These are phyloP conservation scores for Vicia faba DNA, from an alignment of 306 rosid species.

Conservation along the genomic window DNA sequence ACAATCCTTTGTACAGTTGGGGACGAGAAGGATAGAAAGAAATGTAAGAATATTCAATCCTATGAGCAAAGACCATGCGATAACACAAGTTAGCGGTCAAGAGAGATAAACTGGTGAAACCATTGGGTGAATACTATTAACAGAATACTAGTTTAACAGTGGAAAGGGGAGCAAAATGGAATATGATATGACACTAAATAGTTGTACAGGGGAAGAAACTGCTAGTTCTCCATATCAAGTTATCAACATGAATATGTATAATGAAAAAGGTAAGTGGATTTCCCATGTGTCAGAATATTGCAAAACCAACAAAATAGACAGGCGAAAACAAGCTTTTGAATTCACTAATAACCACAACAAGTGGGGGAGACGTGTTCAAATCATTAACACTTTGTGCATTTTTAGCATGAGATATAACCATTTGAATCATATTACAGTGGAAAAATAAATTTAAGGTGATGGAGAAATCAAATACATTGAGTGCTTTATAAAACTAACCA, in stretches of 20 bases:
- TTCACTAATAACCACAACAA: not conserved
- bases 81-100: slow-evolving; percentile 8
- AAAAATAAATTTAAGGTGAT: not conserved
- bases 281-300: not conserved
- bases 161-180: not conserved
- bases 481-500: slow-evolving; percentile 53
- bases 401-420: slow-evolving; percentile 24
- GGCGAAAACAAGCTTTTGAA: not conserved
- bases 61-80: not conserved
- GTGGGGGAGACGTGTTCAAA: slow-evolving; percentile 3
- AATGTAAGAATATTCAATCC: not conserved
- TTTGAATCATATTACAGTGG: slow-evolving; percentile 13
- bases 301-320: not conserved
- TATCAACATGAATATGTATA: no score
- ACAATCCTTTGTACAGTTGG: not conserved
- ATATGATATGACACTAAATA: slow-evolving; percentile 15
- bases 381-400: not conserved
- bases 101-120: slow-evolving; percentile 14
- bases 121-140: slow-evolving; percentile 3
- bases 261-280: not conserved
- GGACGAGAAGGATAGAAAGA: not conserved
- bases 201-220: slow-evolving; percentile 7
- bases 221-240: no score
- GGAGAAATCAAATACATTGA: slow-evolving; percentile 3
- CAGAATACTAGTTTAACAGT: not conserved